Base-by-base conservation (phyloP, 352 stramenopile species). In the Globisporangium splendens region DNA sequence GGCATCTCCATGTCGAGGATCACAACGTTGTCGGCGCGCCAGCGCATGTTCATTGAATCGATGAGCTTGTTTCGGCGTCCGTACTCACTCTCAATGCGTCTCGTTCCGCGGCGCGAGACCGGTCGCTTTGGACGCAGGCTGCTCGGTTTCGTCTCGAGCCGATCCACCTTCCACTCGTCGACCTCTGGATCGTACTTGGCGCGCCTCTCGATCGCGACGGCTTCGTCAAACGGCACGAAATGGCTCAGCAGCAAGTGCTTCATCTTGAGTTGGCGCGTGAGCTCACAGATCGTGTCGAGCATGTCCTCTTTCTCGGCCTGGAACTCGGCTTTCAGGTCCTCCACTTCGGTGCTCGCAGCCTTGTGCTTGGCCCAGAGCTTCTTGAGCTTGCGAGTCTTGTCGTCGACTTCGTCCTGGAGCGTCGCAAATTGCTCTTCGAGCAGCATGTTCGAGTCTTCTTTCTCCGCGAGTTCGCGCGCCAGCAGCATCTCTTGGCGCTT, bases 371-470 rank as follows among this genome's bases (percentile, higher is more conserved):
- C 75, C 53, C 88, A 98, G 15, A 99, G 75, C 61, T 98, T 98
- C 60, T 98, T 97, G 33, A 99, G 79, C 67, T 99, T 99, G 13
- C 92, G 93, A 0, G 95, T 97, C 68, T 98, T 99, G 1, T 83
- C 91, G 47, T 98, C 84, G 7, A 96, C 93, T 64, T 99, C 93
- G 62, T 98, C 95, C 51, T 98, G 78, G 13, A 97, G 56, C 3
- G 84, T 88, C 58, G 87, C 75, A 60, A 91, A 92, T 61, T 93
- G 82, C 52, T 98, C 93, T 63, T 98, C 89, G 7, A 95, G 76
- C 70, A 97, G 83, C 14, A 98, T 61, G 48, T 97, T 98, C 41
- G 77, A 81, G 56, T 99, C 96, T 50, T 98, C 96, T 50, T 96
- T 79, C 51, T 98, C 95, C 0, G 90, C 91, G 46, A 98, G 73